phyloP scores from a whole-genome alignment of 352 stramenopile species.

The Lagenidium giganteum region DNA sequence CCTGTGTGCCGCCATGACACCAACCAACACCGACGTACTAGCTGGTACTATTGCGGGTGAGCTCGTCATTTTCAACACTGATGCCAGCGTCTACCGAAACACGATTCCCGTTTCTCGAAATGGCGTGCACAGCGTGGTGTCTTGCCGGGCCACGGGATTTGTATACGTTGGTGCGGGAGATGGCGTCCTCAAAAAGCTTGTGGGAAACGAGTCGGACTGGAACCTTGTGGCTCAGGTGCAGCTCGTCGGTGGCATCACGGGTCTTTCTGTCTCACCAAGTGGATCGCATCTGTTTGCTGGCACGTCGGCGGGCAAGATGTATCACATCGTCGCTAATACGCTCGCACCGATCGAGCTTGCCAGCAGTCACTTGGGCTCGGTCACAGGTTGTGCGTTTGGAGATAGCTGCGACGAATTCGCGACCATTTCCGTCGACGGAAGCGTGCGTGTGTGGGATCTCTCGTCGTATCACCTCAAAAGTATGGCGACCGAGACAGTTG shows the following conservation, averaged over 20 bases:
- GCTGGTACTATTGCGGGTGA: constrained; percentile 54
- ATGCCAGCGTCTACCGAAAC: constrained; percentile 38
- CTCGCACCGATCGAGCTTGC: constrained; percentile 47
- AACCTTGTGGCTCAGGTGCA: constrained; percentile 64
- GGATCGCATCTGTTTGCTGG: constrained; percentile 39
- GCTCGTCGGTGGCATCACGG: constrained; percentile 57
- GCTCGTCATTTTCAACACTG: constrained; percentile 72
- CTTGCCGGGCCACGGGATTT: constrained; percentile 34
- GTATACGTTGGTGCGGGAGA: constrained; percentile 79
- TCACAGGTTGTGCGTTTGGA: constrained; percentile 62
- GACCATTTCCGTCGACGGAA: constrained; percentile 69
- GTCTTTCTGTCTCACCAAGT: constrained; percentile 41
- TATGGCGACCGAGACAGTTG: constrained; percentile 56
- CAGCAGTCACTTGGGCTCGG: constrained; percentile 55
- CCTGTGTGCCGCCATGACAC: constrained; percentile 38
- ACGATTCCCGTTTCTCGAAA: constrained; percentile 38
- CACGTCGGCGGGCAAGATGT: constrained; percentile 56
- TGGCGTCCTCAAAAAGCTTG: constrained; percentile 68
- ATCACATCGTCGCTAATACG: constrained; percentile 29
- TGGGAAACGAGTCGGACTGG: constrained; percentile 60
- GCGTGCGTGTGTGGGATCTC: constrained; percentile 60
- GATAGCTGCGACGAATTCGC: constrained; percentile 54
- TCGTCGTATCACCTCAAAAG: constrained; percentile 63
- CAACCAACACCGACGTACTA: constrained; percentile 31
- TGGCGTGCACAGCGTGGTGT: constrained; percentile 58